Percentiles rank a stretch among this genome's conserved stretches.
phyloP scores from a whole-genome alignment of 2,329 filamentous ascomycete species.

The Ceratocystis smalleyi region DNA sequence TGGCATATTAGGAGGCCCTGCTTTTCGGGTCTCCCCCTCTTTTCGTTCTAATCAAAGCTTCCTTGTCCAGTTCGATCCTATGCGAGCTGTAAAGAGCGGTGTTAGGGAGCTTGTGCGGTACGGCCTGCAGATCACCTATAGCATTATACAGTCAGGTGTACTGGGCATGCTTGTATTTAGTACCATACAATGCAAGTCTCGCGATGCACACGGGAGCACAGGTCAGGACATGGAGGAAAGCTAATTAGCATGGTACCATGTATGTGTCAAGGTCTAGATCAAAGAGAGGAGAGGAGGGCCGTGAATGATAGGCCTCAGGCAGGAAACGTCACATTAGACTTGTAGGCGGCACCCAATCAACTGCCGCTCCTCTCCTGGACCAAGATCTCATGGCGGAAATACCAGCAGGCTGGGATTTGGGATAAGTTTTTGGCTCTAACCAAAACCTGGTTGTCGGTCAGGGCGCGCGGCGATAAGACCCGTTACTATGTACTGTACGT shows the following conservation, averaged over 20 bases:
- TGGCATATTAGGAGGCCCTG: neutral
- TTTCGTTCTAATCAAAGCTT: neutral
- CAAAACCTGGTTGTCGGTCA: too few relatives aligned
- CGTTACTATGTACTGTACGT: too few relatives aligned
- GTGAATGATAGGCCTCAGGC: too few relatives aligned
- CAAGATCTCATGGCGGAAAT: neutral
- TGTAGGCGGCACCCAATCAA: neutral
- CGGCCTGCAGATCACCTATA: neutral
- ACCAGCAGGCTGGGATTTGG: neutral
- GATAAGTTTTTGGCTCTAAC: too few relatives aligned
- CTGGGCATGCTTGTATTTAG: neutral
- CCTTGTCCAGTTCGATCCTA: neutral
- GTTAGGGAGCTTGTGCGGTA: neutral
- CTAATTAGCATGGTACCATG: neutral
- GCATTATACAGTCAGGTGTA: neutral
- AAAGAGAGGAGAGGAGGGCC: too few relatives aligned
- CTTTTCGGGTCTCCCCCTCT: neutral
- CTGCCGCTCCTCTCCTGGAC: neutral
- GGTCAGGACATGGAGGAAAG: too few relatives aligned
- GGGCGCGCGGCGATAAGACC: too few relatives aligned
- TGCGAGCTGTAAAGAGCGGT: neutral
- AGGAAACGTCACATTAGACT: neutral
- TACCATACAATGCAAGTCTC: too few relatives aligned
- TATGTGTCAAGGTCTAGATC: neutral
- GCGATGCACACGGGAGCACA: too few relatives aligned